Percentiles rank a stretch among this genome's conserved stretches.
phyloP scores from a whole-genome alignment of 2,329 filamentous ascomycete genomes.

The Talaromyces sp. region DNA sequence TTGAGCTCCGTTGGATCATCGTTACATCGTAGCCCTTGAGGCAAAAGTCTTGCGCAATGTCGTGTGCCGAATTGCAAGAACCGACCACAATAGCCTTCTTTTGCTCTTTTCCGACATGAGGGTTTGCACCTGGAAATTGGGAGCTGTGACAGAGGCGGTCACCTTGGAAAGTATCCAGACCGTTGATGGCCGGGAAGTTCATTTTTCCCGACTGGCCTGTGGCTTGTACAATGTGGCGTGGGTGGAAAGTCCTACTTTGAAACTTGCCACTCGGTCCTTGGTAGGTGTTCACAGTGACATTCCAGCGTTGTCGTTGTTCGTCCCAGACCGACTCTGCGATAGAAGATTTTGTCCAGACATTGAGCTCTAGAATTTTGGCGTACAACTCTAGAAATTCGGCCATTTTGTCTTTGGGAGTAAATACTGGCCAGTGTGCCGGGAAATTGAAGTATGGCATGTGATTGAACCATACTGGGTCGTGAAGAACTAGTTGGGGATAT shows the following conservation, averaged over 20 bases:
- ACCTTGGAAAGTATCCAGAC: constrained; percentile 55
- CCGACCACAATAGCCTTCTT: constrained; percentile 65
- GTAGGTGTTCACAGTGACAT: too few relatives aligned
- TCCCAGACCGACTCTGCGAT: too few relatives aligned
- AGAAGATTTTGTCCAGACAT: too few relatives aligned
- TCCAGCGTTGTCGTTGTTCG: too few relatives aligned
- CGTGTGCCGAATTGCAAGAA: constrained; percentile 65
- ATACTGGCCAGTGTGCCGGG: constrained; percentile 64
- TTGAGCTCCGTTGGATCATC: constrained; percentile 66
- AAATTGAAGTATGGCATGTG: constrained; percentile 62
- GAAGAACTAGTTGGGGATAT: constrained; percentile 63
- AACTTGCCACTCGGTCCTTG: too few relatives aligned
- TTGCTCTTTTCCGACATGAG: constrained; percentile 40
- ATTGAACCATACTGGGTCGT: constrained; percentile 60
- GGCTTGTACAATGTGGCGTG: constrained; percentile 62
- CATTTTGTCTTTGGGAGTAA: constrained; percentile 68
- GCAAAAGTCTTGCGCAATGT: constrained; percentile 69
- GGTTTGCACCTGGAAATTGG: constrained; percentile 55
- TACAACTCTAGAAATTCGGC: constrained; percentile 67
- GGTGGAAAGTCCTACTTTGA: constrained; percentile 55
- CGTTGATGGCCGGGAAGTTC: constrained; percentile 48
- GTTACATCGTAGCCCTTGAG: constrained; percentile 64
- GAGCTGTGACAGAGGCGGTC: constrained; percentile 59
- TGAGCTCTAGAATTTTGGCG: constrained; percentile 60
- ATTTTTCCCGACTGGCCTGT: constrained; percentile 67